Evolutionary conservation across 1,284 basidiomycete species (phyloP).

Genomic region (Calocybe gambosa): DNA sequence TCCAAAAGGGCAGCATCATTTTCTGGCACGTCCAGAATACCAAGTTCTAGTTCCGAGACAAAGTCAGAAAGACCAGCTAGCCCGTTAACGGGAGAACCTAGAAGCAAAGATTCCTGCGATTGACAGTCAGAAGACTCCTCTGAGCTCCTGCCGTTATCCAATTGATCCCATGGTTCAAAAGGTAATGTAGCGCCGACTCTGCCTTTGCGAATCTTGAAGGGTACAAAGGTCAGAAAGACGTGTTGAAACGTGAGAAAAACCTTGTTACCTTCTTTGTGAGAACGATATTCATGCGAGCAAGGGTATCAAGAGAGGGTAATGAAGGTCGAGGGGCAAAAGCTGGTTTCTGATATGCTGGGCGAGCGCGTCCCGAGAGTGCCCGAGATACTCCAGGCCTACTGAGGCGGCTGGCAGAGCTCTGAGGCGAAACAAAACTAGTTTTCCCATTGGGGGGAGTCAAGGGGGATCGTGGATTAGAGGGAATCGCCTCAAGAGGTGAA

Average conservation of each 20-base stretch:
- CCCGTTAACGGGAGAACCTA: not conserved
- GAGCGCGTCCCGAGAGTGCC: slow-evolving; percentile 18
- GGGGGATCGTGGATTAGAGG: slow-evolving; percentile 16
- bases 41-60: slow-evolving; percentile 17
- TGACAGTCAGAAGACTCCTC: slow-evolving; percentile 13
- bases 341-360: slow-evolving; percentile 53
- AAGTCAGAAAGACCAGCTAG: slow-evolving; percentile 13
- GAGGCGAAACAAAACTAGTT: slow-evolving; percentile 13
- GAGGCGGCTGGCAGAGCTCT: slow-evolving; percentile 15
- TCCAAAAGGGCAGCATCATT: slow-evolving; percentile 10
- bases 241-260: not conserved
- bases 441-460: slow-evolving; percentile 17
- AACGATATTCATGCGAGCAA: slow-evolving; percentile 50
- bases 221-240: slow-evolving; percentile 3
- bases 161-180: slow-evolving; percentile 52
- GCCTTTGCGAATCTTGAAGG: slow-evolving; percentile 46
- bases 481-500: slow-evolving; percentile 9
- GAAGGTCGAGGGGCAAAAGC: slow-evolving; percentile 58
- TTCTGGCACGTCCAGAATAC: slow-evolving; percentile 17
- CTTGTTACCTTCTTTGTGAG: slow-evolving; percentile 46
- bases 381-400: slow-evolving; percentile 14
- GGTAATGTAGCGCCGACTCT: slow-evolving; percentile 55
- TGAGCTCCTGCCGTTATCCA: slow-evolving; percentile 17
- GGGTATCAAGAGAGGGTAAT: slow-evolving; percentile 55
- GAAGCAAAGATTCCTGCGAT: slow-evolving; percentile 1